phyloP scores from a whole-genome alignment of 2,329 filamentous ascomycete species.

The Chalaropsis ovoidea region DNA sequence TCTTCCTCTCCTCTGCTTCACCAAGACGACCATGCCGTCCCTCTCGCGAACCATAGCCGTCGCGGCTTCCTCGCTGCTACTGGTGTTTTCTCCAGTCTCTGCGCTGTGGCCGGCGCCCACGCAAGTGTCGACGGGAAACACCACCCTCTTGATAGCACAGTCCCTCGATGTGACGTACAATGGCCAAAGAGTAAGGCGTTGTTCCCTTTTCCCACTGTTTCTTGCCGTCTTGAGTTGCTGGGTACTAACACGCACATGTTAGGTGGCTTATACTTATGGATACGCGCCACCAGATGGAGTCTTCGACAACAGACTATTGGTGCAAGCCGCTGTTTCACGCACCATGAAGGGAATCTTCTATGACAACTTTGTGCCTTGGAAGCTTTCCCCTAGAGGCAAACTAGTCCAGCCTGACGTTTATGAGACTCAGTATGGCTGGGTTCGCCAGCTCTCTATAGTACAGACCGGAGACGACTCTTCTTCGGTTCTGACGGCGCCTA shows the following conservation, averaged over 20 bases:
- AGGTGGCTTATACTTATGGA: conserved; percentile 42
- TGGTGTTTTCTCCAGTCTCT: conserved; percentile 35
- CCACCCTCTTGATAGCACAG: conserved; percentile 44
- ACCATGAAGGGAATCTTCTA: conserved; percentile 55
- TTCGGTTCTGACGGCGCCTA: conserved; percentile 49
- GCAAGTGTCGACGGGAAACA: conserved; percentile 42
- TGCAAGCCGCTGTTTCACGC: conserved; percentile 48
- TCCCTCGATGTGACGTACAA: conserved; percentile 49
- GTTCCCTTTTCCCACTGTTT: conserved; percentile 28
- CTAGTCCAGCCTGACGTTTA: conserved; percentile 52
- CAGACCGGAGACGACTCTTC: conserved; percentile 47
- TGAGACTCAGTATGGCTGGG: conserved; percentile 30
- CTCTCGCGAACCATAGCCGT: conserved; percentile 17
- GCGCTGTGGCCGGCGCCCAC: conserved; percentile 48
- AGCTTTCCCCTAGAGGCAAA: conserved; percentile 55
- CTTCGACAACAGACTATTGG: conserved; percentile 44
- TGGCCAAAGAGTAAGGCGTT: conserved; percentile 45
- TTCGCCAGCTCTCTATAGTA: conserved; percentile 52
- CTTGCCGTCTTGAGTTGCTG: conserved; percentile 19
- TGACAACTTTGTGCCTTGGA: conserved; percentile 66
- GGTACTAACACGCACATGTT: conserved; percentile 22
- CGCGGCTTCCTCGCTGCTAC: conserved; percentile 6
- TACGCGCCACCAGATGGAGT: conserved; percentile 35
- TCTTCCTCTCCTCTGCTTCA: neutral
- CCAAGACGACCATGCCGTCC: conserved; percentile 24